These are phyloP conservation scores for Micromonas commoda DNA, from an alignment of 139 green algal genomes.

Conservation along the genomic window DNA sequence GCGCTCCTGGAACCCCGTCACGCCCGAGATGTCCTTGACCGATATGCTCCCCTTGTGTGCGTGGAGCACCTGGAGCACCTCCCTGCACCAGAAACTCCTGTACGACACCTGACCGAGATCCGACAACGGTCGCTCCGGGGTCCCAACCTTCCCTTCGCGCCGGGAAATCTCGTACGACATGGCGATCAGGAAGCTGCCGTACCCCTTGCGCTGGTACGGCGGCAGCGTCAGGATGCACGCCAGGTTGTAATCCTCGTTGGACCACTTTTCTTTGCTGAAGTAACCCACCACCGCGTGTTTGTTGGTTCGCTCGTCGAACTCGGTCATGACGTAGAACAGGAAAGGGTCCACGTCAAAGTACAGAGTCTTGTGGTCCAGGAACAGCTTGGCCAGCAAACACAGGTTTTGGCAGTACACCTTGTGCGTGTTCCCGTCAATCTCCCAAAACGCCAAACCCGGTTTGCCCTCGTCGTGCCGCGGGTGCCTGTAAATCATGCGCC, in stretches of 20 bases:
- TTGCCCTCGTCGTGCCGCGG: background rate
- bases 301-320: constrained; percentile 19
- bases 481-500: constrained; percentile 73
- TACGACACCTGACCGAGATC: constrained; percentile 42
- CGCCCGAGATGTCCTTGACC: constrained; percentile 1
- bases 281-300: constrained; percentile 37
- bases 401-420: constrained; percentile 67
- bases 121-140: constrained; percentile 43
- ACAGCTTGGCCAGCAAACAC: constrained; percentile 46
- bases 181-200: constrained; percentile 42
- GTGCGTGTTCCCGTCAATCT: constrained; percentile 69
- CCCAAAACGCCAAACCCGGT: constrained; percentile 45
- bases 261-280: constrained; percentile 42
- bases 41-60: constrained; percentile 25
- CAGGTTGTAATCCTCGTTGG: constrained; percentile 38
- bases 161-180: constrained; percentile 48
- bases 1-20: background rate
- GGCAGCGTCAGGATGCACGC: constrained; percentile 48
- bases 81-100: constrained; percentile 38
- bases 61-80: constrained; percentile 37
- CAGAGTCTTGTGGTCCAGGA: constrained; percentile 51
- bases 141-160: constrained; percentile 42
- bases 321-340: constrained; percentile 48
- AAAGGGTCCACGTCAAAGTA: constrained; percentile 44
- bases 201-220: constrained; percentile 40